These are phyloP conservation scores for Colletotrichum melonis DNA, from an alignment of 2,329 filamentous ascomycete genomes.

Conservation along the genomic window DNA sequence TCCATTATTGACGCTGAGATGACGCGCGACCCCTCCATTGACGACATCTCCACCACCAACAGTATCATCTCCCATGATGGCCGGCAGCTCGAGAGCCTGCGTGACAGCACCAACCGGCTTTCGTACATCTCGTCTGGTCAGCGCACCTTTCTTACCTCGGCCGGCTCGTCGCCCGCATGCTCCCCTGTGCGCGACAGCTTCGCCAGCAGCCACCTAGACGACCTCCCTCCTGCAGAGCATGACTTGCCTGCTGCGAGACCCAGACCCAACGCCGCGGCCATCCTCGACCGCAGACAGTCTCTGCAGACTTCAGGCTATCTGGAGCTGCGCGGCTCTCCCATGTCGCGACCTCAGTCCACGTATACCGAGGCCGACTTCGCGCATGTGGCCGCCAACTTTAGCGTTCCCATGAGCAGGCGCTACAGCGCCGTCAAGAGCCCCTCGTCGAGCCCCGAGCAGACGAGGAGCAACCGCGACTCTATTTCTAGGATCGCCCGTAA, in stretches of 20 bases:
- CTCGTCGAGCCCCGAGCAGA: slow-evolving; percentile 36
- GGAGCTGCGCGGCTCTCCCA: slow-evolving; percentile 49
- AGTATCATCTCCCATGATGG: slow-evolving; percentile 70
- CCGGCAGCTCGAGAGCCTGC: slow-evolving; percentile 66
- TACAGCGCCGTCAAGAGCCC: slow-evolving; percentile 53
- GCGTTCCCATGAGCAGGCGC: slow-evolving; percentile 60
- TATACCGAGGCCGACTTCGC: slow-evolving; percentile 40
- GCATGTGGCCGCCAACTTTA: slow-evolving; percentile 60
- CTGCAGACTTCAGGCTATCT: slow-evolving; percentile 59
- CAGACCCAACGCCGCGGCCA: slow-evolving; percentile 65
- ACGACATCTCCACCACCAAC: slow-evolving; percentile 68
- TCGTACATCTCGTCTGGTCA: slow-evolving; percentile 72
- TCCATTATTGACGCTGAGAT: slow-evolving; percentile 41
- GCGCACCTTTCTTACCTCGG: slow-evolving; percentile 69
- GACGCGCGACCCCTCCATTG: slow-evolving; percentile 55
- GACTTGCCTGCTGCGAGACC: slow-evolving; percentile 44
- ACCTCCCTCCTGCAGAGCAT: slow-evolving; percentile 39
- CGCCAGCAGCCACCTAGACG: slow-evolving; percentile 43
- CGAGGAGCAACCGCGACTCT: slow-evolving; percentile 39
- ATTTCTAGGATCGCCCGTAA: slow-evolving; percentile 44
- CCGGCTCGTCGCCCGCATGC: slow-evolving; percentile 66
- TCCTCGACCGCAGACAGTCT: slow-evolving; percentile 62
- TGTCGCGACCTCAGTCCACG: slow-evolving; percentile 39
- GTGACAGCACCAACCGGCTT: slow-evolving; percentile 67
- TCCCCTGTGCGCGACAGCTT: slow-evolving; percentile 68